Evolutionary conservation across 225 moss, liverwort and hornwort species (phyloP).

Genomic region (Polytrichum commune): DNA sequence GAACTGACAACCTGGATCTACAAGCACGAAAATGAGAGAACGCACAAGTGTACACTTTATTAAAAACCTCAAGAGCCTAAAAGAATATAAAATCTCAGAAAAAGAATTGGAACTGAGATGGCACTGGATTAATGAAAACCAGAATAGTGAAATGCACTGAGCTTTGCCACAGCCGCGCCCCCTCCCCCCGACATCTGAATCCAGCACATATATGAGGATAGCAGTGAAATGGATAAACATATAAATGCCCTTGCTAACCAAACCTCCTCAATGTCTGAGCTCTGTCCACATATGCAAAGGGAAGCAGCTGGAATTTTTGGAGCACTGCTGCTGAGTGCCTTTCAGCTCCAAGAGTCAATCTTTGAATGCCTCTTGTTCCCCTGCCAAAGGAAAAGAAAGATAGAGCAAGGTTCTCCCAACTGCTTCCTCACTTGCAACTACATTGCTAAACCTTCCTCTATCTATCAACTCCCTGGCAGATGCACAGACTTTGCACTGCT

Average conservation of each 20-base stretch:
- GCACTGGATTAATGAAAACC: conserved; percentile 13
- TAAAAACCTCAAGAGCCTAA: conserved; percentile 12
- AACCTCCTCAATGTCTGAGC: conserved; percentile 31
- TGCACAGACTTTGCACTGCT: conserved; percentile 25
- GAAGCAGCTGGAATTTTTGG: conserved; percentile 28
- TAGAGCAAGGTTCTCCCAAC: conserved; percentile 45
- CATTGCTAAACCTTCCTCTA: conserved; percentile 50
- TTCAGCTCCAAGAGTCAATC: conserved; percentile 43
- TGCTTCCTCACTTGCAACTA: conserved; percentile 13
- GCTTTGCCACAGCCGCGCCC: conserved; percentile 8
- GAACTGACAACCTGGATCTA: too few species aligned
- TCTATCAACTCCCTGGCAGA: conserved; percentile 51
- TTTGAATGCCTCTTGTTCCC: conserved; percentile 56
- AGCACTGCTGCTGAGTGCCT: conserved; percentile 23
- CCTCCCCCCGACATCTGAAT: conserved; percentile 7
- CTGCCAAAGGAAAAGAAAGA: conserved; percentile 63
- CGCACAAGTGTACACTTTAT: conserved; percentile 8
- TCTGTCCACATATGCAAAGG: conserved; percentile 19
- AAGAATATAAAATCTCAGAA: conserved; percentile 30
- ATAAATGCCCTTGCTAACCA: conserved; percentile 51
- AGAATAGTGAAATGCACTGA: conserved; percentile 14
- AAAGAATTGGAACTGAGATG: conserved; percentile 36
- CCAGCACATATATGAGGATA: conserved; percentile 28
- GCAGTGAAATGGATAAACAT: conserved; percentile 47
- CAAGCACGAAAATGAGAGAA: too few species aligned